These are phyloP conservation scores for Blastobotrys indianensis DNA, from an alignment of 1,139 yeast genomes.

Conservation along the genomic window DNA sequence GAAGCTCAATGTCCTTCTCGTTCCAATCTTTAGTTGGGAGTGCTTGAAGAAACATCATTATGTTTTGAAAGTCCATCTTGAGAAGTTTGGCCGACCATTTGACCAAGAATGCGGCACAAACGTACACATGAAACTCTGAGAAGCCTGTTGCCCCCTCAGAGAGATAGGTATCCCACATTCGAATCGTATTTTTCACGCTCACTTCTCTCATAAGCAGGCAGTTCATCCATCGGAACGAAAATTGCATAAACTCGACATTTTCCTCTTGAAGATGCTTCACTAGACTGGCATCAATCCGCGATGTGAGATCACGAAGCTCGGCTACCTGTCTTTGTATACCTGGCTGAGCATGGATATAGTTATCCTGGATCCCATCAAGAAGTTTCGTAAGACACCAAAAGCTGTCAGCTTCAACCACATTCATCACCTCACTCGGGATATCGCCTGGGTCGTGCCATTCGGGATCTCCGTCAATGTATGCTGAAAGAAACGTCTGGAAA, in stretches of 20 bases:
- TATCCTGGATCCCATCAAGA: conserved; percentile 91
- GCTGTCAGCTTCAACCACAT: conserved; percentile 82
- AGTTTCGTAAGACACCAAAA: conserved; percentile 93
- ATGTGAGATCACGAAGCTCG: conserved; percentile 69
- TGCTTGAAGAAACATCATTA: conserved; percentile 79
- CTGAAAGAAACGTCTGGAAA: conserved; percentile 75
- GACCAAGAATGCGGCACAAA: conserved; percentile 94
- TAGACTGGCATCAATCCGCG: conserved; percentile 69
- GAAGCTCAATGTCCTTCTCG: conserved; percentile 83
- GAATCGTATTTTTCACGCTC: conserved; percentile 64
- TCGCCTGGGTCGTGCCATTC: conserved; percentile 56
- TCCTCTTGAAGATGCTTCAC: conserved; percentile 71
- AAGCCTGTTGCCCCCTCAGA: conserved; percentile 87
- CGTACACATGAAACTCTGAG: conserved; percentile 90
- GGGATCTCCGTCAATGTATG: conserved; percentile 50
- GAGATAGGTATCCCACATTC: conserved; percentile 98
- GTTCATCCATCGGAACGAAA: conserved; percentile 98
- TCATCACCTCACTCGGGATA: conserved; percentile 50
- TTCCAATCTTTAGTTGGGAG: conserved; percentile 85
- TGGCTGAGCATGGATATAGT: conserved; percentile 96
- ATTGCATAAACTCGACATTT: conserved; percentile 87
- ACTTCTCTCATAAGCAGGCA: conserved; percentile 93
- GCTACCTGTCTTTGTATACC: conserved; percentile 89
- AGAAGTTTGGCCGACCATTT: conserved; percentile 75
- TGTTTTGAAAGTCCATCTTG: conserved; percentile 91